Percentiles rank a stretch among this genome's conserved stretches.
These are phyloP conservation scores for Vitellaria paradoxa DNA, from an alignment of 179 eudicot species.

Conservation along the genomic window DNA sequence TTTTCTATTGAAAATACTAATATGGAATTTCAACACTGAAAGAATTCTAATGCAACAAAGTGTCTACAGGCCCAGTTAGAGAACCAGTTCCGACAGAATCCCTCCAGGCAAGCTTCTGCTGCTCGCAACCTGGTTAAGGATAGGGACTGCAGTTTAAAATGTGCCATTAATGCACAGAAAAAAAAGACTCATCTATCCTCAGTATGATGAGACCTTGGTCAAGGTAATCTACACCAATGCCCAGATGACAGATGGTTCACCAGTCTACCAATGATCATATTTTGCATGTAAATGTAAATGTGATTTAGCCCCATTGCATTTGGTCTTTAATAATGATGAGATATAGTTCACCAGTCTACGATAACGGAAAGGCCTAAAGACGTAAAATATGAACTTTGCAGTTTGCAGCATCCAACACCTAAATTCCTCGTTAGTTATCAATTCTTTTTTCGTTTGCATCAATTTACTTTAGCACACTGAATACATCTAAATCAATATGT, in stretches of 20 bases:
- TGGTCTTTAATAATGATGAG: not conserved
- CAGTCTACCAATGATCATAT: not conserved
- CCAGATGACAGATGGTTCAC: not conserved
- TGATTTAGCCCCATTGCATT: not conserved
- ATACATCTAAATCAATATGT: not conserved
- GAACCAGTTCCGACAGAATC: conserved; percentile 1
- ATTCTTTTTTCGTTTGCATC: not conserved
- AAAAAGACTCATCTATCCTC: not conserved
- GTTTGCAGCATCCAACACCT: not conserved
- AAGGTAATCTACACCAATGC: not conserved
- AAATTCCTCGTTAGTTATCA: not conserved
- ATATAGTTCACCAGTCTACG: not conserved
- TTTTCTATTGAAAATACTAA: not conserved
- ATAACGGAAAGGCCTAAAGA: not conserved
- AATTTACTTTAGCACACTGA: not conserved
- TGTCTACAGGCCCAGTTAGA: not conserved
- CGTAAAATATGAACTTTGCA: not conserved
- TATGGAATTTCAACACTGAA: not conserved
- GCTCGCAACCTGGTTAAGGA: not conserved
- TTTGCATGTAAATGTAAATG: not conserved
- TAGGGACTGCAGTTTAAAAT: not conserved
- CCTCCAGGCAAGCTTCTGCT: not conserved
- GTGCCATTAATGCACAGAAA: not conserved
- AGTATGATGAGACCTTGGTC: conserved; percentile 1
- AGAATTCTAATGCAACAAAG: not conserved